A percentile compares a stretch with the other conserved stretches of the same genome.
Conservation (phyloP, 139 green algal species). For the Chlorella sp. region DNA sequence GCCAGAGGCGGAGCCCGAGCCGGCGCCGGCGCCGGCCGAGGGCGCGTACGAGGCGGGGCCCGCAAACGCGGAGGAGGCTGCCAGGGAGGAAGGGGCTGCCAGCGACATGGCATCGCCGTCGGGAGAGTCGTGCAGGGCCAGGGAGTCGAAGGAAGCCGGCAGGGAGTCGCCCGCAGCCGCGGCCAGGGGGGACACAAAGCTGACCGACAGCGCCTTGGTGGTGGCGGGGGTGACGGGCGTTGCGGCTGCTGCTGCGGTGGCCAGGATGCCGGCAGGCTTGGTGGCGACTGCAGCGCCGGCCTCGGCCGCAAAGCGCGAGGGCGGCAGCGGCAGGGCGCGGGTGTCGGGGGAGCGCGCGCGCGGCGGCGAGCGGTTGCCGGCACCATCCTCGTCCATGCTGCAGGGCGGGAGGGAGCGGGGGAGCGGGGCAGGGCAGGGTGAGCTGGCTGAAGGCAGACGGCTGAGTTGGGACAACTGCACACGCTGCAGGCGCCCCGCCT, state of each 20-base stretch:
- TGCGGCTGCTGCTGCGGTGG: background rate
- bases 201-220: background rate
- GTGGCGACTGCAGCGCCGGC: no score
- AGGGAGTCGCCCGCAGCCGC: conserved; percentile 20
- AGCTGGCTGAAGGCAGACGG: no score
- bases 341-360: conserved; percentile 33
- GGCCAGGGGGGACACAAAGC: conserved; percentile 32
- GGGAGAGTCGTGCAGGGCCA: background rate
- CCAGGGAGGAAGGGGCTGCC: background rate
- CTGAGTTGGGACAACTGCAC: no score
- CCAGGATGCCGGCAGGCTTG: no score
- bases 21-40: background rate
- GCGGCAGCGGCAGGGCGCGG: no score
- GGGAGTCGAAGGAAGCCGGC: conserved; percentile 31
- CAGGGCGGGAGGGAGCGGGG: background rate
- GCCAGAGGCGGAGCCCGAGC: background rate
- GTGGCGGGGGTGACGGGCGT: conserved; percentile 16
- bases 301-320: no score
- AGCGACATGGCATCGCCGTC: background rate
- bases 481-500: no score
- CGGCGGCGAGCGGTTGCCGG: conserved; percentile 27
- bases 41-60: conserved; percentile 13
- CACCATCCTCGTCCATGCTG: conserved; percentile 34
- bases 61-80: background rate
- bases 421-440: background rate